Conservation (phyloP, 2,329 filamentous ascomycete genomes). For the Huntiella bhutanensis region DNA sequence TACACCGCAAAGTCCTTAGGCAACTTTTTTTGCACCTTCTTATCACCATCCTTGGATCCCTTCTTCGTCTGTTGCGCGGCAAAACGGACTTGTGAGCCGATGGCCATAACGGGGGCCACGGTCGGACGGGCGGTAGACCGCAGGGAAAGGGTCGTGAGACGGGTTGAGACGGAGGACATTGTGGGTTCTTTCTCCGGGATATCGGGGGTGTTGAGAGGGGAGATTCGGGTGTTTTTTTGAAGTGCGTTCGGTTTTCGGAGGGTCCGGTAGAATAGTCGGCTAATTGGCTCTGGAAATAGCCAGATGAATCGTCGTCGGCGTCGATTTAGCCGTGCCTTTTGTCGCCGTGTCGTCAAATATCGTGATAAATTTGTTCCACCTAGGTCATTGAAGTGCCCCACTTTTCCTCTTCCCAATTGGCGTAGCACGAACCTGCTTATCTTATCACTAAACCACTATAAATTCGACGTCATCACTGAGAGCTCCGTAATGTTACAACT, state of each 20-base stretch:
- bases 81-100: conserved; percentile 10
- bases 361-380: conserved; percentile 3
- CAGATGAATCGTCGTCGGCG: no score
- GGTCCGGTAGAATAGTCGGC: no score
- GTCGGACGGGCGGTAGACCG: not conserved
- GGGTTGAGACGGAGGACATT: not conserved
- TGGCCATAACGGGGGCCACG: not conserved
- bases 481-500: no score
- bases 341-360: not conserved
- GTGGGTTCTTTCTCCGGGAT: not conserved
- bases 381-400: not conserved
- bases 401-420: not conserved
- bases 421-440: conserved; percentile 2
- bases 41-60: conserved; percentile 14
- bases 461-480: not conserved
- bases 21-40: conserved; percentile 37
- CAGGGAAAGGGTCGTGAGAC: not conserved
- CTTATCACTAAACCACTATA: conserved; percentile 4
- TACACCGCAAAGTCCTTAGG: conserved; percentile 50
- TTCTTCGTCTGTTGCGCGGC: conserved; percentile 12
- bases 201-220: no score
- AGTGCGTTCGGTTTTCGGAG: no score
- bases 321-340: no score
- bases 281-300: no score
- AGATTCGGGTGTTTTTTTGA: no score